A percentile compares a stretch with the other conserved stretches of the same genome.
phyloP scores from a whole-genome alignment of 2,329 filamentous ascomycete genomes.

The Neurospora crassa region DNA sequence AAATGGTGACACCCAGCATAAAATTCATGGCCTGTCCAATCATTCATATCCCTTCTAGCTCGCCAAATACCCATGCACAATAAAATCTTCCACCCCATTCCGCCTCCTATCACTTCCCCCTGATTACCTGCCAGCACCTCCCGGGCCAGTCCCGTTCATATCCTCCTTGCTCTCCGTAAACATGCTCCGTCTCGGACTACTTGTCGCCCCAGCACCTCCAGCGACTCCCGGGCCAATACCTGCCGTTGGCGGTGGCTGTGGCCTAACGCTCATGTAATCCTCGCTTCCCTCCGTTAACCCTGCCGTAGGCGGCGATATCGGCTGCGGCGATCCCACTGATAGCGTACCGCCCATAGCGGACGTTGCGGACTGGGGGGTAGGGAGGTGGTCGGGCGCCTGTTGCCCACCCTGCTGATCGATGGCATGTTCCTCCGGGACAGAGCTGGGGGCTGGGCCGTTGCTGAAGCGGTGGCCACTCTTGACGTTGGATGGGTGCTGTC shows the following conservation, averaged over 20 bases:
- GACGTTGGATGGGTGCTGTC: neutral
- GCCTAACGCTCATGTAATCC: conserved; percentile 19
- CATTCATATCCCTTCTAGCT: neutral
- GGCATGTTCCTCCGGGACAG: neutral
- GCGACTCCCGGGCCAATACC: conserved; percentile 8
- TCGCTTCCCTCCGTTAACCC: conserved; percentile 14
- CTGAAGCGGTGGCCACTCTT: neutral
- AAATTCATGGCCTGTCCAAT: neutral
- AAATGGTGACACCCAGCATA: neutral
- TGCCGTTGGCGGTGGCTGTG: conserved; percentile 4
- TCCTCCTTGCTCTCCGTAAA: conserved; percentile 34
- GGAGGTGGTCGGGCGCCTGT: conserved; percentile 2
- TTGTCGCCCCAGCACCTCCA: conserved; percentile 4
- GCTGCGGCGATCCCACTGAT: conserved; percentile 8
- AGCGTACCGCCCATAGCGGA: conserved; percentile 3
- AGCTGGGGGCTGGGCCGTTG: neutral
- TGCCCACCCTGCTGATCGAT: neutral
- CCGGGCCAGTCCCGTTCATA: conserved; percentile 18
- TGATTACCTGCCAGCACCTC: neutral
- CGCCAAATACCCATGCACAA: neutral
- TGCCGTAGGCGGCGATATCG: conserved; percentile 21
- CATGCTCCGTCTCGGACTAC: conserved; percentile 28
- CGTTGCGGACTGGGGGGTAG: conserved; percentile 3
- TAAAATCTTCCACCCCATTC: too few relatives aligned
- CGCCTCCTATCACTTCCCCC: too few relatives aligned